Evolutionary conservation across 2,329 filamentous ascomycete genomes (phyloP).

Genomic region (Coniochaeta sp.): DNA sequence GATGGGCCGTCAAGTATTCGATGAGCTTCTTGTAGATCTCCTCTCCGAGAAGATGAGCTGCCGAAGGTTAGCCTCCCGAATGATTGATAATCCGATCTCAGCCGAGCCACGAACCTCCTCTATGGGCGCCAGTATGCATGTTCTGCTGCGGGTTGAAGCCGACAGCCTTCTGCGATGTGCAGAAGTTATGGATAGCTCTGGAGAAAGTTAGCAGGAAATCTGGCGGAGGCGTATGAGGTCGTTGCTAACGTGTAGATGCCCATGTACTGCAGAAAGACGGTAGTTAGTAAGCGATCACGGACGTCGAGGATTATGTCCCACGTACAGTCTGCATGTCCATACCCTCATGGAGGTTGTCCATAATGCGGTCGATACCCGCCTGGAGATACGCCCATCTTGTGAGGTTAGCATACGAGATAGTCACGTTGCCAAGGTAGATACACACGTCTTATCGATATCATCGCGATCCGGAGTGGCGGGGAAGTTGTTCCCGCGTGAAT

Average conservation of each 20-base stretch:
- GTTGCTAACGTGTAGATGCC: slow-evolving; percentile 75
- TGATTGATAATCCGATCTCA: neutral
- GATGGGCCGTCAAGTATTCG: slow-evolving; percentile 72
- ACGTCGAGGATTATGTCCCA: slow-evolving; percentile 4
- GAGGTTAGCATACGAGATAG: slow-evolving; percentile 9
- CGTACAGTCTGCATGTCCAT: slow-evolving; percentile 84
- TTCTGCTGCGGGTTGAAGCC: slow-evolving; percentile 40
- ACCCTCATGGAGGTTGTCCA: slow-evolving; percentile 84
- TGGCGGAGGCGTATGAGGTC: neutral
- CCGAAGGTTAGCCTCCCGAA: slow-evolving; percentile 2
- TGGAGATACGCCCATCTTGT: slow-evolving; percentile 84
- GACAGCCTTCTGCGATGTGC: slow-evolving; percentile 91
- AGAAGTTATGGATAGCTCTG: slow-evolving; percentile 95
- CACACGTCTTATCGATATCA: slow-evolving; percentile 36
- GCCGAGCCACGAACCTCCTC: slow-evolving; percentile 52
- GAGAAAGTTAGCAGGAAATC: slow-evolving; percentile 15
- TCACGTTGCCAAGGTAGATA: neutral
- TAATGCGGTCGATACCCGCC: slow-evolving; percentile 82
- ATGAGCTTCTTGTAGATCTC: slow-evolving; percentile 92
- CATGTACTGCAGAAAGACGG: slow-evolving; percentile 63
- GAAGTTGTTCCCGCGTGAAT: slow-evolving; percentile 29
- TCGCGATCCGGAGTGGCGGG: slow-evolving; percentile 53
- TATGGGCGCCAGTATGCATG: slow-evolving; percentile 48
- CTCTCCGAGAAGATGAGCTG: slow-evolving; percentile 89
- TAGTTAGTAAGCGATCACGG: slow-evolving; percentile 8